A percentile compares a stretch with the other conserved stretches of the same genome.
These are phyloP conservation scores for Bacterosira constricta DNA, from an alignment of 108 stramenopile genomes.

Conservation along the genomic window DNA sequence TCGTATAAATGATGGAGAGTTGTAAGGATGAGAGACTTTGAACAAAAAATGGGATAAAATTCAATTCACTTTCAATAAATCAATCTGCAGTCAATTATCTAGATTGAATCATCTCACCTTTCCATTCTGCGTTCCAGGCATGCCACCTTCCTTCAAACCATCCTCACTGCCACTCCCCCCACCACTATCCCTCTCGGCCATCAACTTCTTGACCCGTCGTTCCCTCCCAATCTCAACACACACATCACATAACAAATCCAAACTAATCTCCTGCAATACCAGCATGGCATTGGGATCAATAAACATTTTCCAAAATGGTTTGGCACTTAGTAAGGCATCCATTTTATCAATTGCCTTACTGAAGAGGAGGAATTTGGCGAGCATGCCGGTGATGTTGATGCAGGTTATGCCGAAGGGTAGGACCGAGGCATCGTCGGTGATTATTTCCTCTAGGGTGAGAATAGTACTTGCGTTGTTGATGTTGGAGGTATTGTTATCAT, in stretches of 20 bases:
- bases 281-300: slow-evolving; percentile 84
- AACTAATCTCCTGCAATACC: slow-evolving; percentile 76
- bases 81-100: too few relatives aligned
- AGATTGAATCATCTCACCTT: slow-evolving; percentile 27
- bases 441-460: slow-evolving; percentile 35
- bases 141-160: slow-evolving; percentile 30
- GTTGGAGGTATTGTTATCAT: neutral
- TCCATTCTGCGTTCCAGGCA: slow-evolving; percentile 27
- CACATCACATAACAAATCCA: slow-evolving; percentile 80
- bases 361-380: slow-evolving; percentile 86
- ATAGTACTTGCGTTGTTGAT: neutral
- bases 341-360: slow-evolving; percentile 80
- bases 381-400: slow-evolving; percentile 89
- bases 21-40: too few relatives aligned
- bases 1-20: neutral
- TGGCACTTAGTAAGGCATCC: slow-evolving; percentile 83
- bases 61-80: too few relatives aligned
- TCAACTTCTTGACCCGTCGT: slow-evolving; percentile 18
- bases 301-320: slow-evolving; percentile 93
- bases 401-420: slow-evolving; percentile 89
- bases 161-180: slow-evolving; percentile 1
- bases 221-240: slow-evolving; percentile 62
- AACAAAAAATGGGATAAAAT: too few relatives aligned
- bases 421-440: slow-evolving; percentile 65
- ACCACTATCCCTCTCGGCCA: neutral